phyloP scores from a whole-genome alignment of 257 asterid species.

The Nicotiana otophora region DNA sequence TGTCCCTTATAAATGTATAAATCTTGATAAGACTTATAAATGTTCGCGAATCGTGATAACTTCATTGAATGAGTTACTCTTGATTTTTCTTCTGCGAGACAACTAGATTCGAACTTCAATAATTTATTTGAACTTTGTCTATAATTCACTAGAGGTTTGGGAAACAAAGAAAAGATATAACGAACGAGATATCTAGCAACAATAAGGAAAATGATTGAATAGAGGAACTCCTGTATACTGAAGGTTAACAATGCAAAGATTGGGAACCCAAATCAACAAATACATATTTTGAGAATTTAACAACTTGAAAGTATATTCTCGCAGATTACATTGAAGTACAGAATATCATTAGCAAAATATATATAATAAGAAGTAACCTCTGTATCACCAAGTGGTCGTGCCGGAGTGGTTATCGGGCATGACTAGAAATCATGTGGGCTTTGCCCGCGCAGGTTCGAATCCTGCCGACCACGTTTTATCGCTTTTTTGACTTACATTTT shows the following conservation, averaged over 20 bases:
- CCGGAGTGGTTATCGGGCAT: constrained; percentile 99
- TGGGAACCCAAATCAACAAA: not conserved
- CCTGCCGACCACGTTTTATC: constrained; percentile 83
- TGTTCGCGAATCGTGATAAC: not conserved
- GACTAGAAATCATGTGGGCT: constrained; percentile 99
- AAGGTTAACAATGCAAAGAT: not conserved
- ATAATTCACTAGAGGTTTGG: no score
- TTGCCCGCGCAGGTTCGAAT: constrained; percentile 99
- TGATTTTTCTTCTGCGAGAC: no score
- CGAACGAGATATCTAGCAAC: no score
- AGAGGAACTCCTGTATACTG: not conserved
- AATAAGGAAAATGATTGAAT: no score
- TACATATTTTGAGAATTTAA: not conserved
- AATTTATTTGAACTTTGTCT: no score
- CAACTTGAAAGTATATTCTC: not conserved
- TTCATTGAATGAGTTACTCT: not conserved
- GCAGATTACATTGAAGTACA: not conserved
- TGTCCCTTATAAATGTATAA: no score
- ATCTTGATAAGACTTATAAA: not conserved
- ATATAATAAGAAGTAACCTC: not conserved
- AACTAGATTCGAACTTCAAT: no score
- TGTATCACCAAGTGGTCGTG: constrained; percentile 57
- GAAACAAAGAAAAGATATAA: no score
- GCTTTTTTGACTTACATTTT: not conserved
- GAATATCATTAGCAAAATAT: not conserved